Evolutionary conservation across 2,329 filamentous ascomycete species (phyloP), one percentile per base, ranked within the genome.

Genomic region (Colletotrichum paranaense): DNA sequence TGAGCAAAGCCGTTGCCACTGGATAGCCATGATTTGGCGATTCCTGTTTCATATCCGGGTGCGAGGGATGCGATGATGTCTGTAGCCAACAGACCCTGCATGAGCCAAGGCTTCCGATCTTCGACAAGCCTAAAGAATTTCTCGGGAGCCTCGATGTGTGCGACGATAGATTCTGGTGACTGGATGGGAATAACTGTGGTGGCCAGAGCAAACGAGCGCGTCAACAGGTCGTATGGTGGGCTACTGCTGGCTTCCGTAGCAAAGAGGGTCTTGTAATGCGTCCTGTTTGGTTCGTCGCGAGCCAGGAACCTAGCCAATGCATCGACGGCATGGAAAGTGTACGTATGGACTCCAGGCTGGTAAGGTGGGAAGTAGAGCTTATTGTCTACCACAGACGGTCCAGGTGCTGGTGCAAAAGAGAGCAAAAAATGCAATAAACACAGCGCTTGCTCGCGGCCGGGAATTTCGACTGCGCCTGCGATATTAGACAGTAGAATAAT

Each of bases 401-500:
- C 86, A 1, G 95, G 94, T 26, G 90, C 89, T 0, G 97, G 97
- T 1, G 95, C 94, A 83, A 99, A 99, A 2, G 96, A 92, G 63
- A 98, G 86, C 32, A 99, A 87, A 81, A 99, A 97, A 79, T 97
- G 93, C 52, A 99, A 86, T 7, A 98, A 87, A 78, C 94, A 95
- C 52, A 95, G 86, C 0, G 95, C 95, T 80, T 98, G 95, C 79
- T 98, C 95, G 75, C 94, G 92, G 24, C 93, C 93, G 1, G 95
- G 93, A 52, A 99, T 87, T 79, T 96, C 93, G 65, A 98, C 89
- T 11, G 91, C 90, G 59, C 94, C 91, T 8, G 95, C 92, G 60
- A 97, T 91, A 81, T 99, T 98, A 69, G 96, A 98, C 67, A 99
- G 87, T 76, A 97, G 91, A 19, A 95, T 92, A 71, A 98, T 91